Base-by-base conservation (phyloP, 2,329 filamentous ascomycete genomes). In the Sphaerulina musiva region DNA sequence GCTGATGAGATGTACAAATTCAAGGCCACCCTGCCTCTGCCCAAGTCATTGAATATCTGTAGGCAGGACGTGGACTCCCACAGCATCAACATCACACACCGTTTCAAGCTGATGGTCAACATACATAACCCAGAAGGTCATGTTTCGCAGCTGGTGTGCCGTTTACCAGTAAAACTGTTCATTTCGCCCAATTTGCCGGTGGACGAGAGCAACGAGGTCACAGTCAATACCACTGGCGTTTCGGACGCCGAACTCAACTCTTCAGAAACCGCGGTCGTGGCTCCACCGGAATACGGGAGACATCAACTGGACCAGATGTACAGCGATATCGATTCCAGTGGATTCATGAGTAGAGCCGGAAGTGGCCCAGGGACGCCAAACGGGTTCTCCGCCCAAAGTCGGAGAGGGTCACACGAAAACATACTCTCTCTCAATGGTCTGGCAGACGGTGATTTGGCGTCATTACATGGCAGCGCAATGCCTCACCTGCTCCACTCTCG, bases 91-190 rank as follows among this genome's bases (percentile, higher is more conserved):
- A 81, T 97, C 49, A 81, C 89, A 53, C 93, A 98, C 72, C 95
- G 95, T 73, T 80, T 97, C 62, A 92, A 92, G 74, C 80, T 97
- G 66, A 89, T 89, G 47, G 85, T 97, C 56, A 89, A 92, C 45
- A 80, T 98, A 39, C 86, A 90, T 71, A 97, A 98, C 64, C 92
- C 93, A 0, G 93, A 98, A 68, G 92, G 91, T 0, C 93, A 97
- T 68, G 80, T 91, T 52, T 96, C 91, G 53, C 92, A 97, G 79
- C 81, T 96, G 49, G 86, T 92, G 49, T 92, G 92, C 45, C 93
- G 90, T 41, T 81, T 97, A 32, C 91, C 93, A 1, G 81, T 97
- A 12, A 89, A 89, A 51, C 85, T 98, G 39, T 96, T 95, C 73
- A 96, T 97, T 62, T 98, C 93, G 4, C 92, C 93, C 0, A 93